A percentile compares a stretch with the other conserved stretches of the same genome.
Evolutionary conservation across 768 basidiomycete genomes (phyloP).

Genomic region (Agaricus blazei): DNA sequence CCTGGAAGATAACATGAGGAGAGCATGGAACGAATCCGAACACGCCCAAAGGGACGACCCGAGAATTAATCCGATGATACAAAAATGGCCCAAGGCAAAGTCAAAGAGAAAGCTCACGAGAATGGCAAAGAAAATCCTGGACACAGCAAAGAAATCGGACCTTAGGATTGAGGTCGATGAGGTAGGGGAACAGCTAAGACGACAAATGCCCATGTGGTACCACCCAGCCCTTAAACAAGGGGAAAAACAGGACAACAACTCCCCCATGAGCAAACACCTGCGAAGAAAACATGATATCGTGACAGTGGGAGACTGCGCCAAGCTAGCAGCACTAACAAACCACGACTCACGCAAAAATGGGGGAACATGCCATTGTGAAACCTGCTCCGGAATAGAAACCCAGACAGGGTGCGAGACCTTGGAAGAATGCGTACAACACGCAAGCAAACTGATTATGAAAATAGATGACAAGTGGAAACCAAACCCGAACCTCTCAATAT

Average conservation of each 20-base stretch:
- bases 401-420: conserved; percentile 15
- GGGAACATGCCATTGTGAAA: conserved; percentile 4
- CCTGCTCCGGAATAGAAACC: not conserved
- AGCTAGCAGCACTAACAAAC: not conserved
- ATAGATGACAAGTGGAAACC: conserved; percentile 19
- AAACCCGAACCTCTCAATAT: too few species aligned
- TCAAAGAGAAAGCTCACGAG: conserved; percentile 6
- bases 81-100: not conserved
- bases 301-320: conserved; percentile 11
- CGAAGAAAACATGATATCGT: conserved; percentile 10
- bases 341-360: not conserved
- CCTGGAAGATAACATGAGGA: not conserved
- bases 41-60: not conserved
- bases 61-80: not conserved
- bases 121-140: conserved; percentile 14
- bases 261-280: conserved; percentile 12
- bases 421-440: conserved; percentile 12
- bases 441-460: conserved; percentile 10
- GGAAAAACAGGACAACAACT: not conserved
- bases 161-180: conserved; percentile 12
- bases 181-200: conserved; percentile 7
- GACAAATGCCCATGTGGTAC: conserved; percentile 25
- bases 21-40: not conserved
- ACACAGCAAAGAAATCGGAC: conserved; percentile 16
- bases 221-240: conserved; percentile 16